Percentiles rank a stretch among this genome's conserved stretches.
phyloP scores from a whole-genome alignment of 768 basidiomycete species.

The Suillus bovinus region DNA sequence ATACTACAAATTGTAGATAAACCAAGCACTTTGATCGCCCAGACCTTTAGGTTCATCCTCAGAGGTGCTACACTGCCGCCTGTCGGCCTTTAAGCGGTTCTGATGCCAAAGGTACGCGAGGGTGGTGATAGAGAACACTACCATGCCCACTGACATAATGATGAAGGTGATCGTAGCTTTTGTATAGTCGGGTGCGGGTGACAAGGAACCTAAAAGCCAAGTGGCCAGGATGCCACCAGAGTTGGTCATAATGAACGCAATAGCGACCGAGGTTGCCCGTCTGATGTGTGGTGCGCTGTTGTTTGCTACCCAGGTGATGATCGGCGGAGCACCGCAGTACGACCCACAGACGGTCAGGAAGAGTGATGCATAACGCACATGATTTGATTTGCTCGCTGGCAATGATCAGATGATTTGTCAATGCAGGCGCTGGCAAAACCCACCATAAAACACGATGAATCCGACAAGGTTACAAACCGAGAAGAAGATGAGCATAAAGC shows the following conservation, averaged over 20 bases:
- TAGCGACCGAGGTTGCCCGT: slow-evolving; percentile 58
- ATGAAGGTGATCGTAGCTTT: slow-evolving; percentile 43
- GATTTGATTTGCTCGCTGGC: slow-evolving; percentile 30
- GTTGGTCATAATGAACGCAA: slow-evolving; percentile 59
- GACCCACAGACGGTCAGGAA: slow-evolving; percentile 56
- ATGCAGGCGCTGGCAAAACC: slow-evolving; percentile 12
- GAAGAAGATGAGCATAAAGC: slow-evolving; percentile 44
- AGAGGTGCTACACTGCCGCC: slow-evolving; percentile 31
- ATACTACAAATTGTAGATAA: slow-evolving; percentile 46
- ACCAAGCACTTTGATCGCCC: slow-evolving; percentile 57
- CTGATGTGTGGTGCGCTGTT: slow-evolving; percentile 57
- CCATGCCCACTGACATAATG: slow-evolving; percentile 41
- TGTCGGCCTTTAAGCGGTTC: slow-evolving; percentile 47
- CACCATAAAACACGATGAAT: slow-evolving; percentile 58
- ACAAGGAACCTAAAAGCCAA: slow-evolving; percentile 56
- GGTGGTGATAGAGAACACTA: slow-evolving; percentile 39
- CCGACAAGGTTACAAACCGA: slow-evolving; percentile 47
- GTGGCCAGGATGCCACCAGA: slow-evolving; percentile 61
- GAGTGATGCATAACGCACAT: slow-evolving; percentile 52
- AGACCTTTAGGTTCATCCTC: slow-evolving; percentile 41
- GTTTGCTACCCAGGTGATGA: slow-evolving; percentile 62
- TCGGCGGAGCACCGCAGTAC: slow-evolving; percentile 53
- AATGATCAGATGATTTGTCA: slow-evolving; percentile 1
- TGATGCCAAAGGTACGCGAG: slow-evolving; percentile 40
- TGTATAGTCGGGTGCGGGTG: slow-evolving; percentile 49